Evolutionary conservation across 108 stramenopile genomes (phyloP).

Genomic region (Skeletonema tropicum): DNA sequence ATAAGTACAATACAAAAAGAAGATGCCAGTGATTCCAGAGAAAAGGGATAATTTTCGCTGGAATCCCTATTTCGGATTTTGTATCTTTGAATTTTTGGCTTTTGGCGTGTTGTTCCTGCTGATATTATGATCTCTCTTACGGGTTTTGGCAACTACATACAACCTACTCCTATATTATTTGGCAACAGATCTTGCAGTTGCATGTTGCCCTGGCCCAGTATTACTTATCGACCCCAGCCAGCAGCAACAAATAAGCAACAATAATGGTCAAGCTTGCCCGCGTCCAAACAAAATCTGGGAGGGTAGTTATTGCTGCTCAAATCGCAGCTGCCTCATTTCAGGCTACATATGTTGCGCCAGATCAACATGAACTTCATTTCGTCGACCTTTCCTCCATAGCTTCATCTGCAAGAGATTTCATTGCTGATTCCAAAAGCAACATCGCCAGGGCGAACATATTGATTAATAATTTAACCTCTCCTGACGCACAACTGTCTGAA

Average conservation of each 20-base stretch:
- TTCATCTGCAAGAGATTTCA: slow-evolving; percentile 42
- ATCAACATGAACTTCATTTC: slow-evolving; percentile 27
- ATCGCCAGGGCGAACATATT: slow-evolving; percentile 33
- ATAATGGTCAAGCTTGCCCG: slow-evolving; percentile 51
- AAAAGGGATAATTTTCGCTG: too few relatives aligned
- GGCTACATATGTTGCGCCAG: slow-evolving; percentile 9
- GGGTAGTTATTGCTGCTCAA: slow-evolving; percentile 26
- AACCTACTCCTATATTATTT: too few relatives aligned
- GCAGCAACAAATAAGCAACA: background rate
- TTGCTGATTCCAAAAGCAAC: slow-evolving; percentile 16
- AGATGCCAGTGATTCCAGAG: too few relatives aligned
- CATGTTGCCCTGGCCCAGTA: too few relatives aligned
- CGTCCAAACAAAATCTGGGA: slow-evolving; percentile 35
- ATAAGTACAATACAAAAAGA: too few relatives aligned
- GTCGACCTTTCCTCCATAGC: slow-evolving; percentile 52
- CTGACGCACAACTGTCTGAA: slow-evolving; percentile 5
- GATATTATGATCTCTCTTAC: too few relatives aligned
- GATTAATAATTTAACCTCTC: slow-evolving; percentile 32
- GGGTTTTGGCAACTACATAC: too few relatives aligned
- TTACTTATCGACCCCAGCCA: too few relatives aligned
- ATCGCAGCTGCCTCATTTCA: slow-evolving; percentile 26
- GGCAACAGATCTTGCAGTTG: too few relatives aligned
- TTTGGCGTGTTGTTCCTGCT: too few relatives aligned
- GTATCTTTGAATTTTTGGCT: too few relatives aligned
- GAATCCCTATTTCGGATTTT: too few relatives aligned